Evolutionary conservation across 441 rosid genomes (phyloP).

Genomic region (Theobroma grandiflorum): DNA sequence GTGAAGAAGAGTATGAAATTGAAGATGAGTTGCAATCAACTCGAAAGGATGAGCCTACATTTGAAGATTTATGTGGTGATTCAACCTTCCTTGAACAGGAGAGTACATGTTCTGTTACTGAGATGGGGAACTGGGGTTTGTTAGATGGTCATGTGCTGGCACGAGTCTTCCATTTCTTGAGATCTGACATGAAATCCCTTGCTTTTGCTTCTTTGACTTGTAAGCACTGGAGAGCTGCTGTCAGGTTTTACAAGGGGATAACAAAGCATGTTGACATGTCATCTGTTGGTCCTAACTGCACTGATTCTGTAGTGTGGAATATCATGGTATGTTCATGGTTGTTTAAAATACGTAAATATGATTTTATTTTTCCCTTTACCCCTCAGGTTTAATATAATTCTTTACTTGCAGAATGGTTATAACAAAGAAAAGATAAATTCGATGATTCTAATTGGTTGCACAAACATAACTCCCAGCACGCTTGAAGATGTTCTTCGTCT

Average conservation of each 20-base stretch:
- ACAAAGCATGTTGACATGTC: slow-evolving; percentile 85
- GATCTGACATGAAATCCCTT: slow-evolving; percentile 82
- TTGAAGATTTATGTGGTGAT: slow-evolving; percentile 87
- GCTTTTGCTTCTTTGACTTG: slow-evolving; percentile 87
- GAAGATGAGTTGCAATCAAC: slow-evolving; percentile 57
- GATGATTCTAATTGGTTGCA: slow-evolving; percentile 83
- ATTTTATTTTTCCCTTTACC: slow-evolving; percentile 17
- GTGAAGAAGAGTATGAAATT: slow-evolving; percentile 66
- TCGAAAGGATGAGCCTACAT: slow-evolving; percentile 61
- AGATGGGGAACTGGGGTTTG: slow-evolving; percentile 78
- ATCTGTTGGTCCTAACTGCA: slow-evolving; percentile 77
- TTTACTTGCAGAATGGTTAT: slow-evolving; percentile 80
- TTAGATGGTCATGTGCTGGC: slow-evolving; percentile 83
- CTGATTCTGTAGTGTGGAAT: slow-evolving; percentile 65
- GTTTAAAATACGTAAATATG: background rate
- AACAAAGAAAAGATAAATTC: slow-evolving; percentile 78
- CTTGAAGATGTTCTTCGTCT: slow-evolving; percentile 75
- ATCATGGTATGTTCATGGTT: slow-evolving; percentile 67
- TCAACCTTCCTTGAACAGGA: slow-evolving; percentile 59
- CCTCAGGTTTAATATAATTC: slow-evolving; percentile 37
- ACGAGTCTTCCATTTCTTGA: slow-evolving; percentile 87
- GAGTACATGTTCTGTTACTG: slow-evolving; percentile 46
- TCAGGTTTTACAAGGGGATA: slow-evolving; percentile 75
- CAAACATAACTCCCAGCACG: slow-evolving; percentile 64
- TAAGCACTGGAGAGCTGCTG: slow-evolving; percentile 93